Evolutionary conservation across 2,329 filamentous ascomycete species (phyloP).

Genomic region (Leptographium procerum): DNA sequence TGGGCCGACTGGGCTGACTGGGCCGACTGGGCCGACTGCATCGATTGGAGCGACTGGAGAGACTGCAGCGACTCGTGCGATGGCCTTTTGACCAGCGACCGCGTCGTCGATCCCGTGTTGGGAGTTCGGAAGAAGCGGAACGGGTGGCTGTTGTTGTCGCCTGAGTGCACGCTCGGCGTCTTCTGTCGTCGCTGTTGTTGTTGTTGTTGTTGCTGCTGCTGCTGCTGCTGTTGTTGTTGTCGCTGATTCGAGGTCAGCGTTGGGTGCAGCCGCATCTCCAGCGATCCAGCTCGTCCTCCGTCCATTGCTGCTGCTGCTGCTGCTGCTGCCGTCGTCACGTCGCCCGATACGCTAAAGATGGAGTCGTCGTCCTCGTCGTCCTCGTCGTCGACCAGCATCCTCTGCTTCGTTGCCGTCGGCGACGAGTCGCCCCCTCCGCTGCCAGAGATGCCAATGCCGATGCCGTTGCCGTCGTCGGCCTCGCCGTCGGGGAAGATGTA

Average conservation of each 20-base stretch:
- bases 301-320: too few relatives aligned
- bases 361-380: constrained; percentile 36
- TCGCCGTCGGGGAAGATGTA: constrained; percentile 77
- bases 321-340: neutral
- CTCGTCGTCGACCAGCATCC: neutral
- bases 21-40: neutral
- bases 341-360: constrained; percentile 12
- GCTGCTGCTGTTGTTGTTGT: neutral
- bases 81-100: constrained; percentile 37
- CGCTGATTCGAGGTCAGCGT: constrained; percentile 54
- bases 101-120: constrained; percentile 25
- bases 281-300: constrained; percentile 51
- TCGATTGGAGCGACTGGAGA: neutral
- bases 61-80: constrained; percentile 44
- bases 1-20: neutral
- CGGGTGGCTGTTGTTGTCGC: constrained; percentile 28
- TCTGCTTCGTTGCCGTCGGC: constrained; percentile 17
- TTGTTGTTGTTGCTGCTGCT: neutral
- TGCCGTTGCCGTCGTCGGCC: constrained; percentile 23
- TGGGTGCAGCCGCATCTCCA: constrained; percentile 73
- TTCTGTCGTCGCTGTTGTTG: constrained; percentile 24
- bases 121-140: constrained; percentile 41
- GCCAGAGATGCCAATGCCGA: constrained; percentile 33
- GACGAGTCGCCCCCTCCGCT: constrained; percentile 16
- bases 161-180: constrained; percentile 35